These are phyloP conservation scores for Filobasidium uniguttulatum DNA, from an alignment of 1,284 basidiomycete genomes.

Conservation along the genomic window DNA sequence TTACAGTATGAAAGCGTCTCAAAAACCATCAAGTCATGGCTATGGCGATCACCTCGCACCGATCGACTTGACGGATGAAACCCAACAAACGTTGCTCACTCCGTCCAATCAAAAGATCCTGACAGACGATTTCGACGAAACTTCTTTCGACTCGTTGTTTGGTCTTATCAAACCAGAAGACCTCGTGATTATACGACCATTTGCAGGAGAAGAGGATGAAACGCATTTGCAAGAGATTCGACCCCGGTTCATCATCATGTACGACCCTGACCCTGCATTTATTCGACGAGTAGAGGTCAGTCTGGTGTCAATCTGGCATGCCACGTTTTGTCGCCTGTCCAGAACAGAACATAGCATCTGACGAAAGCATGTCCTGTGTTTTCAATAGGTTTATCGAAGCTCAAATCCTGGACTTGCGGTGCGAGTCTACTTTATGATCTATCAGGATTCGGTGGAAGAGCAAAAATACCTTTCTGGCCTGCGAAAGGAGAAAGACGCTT, in stretches of 20 bases:
- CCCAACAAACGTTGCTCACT: constrained; percentile 15
- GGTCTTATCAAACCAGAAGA: constrained; percentile 68
- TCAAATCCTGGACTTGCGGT: constrained; percentile 65
- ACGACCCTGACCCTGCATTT: constrained; percentile 87
- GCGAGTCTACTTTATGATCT: constrained; percentile 91
- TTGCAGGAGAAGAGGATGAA: constrained; percentile 87
- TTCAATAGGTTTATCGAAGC: constrained; percentile 79
- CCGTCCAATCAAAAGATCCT: constrained; percentile 16
- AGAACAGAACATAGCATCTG: no score
- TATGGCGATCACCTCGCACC: not conserved
- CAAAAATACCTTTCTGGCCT: constrained; percentile 84
- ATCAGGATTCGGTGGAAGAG: constrained; percentile 84
- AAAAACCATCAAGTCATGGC: not conserved
- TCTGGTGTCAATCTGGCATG: not conserved
- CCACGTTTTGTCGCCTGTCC: no score
- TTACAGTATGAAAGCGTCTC: constrained; percentile 2
- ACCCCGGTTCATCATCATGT: constrained; percentile 87
- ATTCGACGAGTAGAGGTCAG: constrained; percentile 78
- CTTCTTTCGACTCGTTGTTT: constrained; percentile 57
- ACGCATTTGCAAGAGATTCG: constrained; percentile 71
- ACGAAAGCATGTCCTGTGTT: no score
- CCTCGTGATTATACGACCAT: constrained; percentile 72
- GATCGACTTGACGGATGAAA: constrained; percentile 1
- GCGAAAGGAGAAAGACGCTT: constrained; percentile 83
- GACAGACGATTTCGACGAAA: constrained; percentile 19